Conservation (phyloP, 345 rosid genomes). For the Citrus sp. region DNA sequence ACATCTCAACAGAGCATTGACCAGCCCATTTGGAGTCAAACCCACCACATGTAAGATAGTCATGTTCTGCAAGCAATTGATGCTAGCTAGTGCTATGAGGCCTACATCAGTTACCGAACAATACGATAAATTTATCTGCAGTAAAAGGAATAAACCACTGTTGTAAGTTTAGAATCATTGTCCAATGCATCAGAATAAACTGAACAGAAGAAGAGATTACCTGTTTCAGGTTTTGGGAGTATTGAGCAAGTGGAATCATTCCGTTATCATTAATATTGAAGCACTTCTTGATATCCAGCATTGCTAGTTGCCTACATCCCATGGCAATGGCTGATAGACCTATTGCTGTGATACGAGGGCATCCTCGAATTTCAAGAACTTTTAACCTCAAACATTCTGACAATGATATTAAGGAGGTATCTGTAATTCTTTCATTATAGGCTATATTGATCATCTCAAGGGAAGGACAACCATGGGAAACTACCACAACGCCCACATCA, state of each 20-base stretch:
- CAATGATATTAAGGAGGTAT: constrained; percentile 40
- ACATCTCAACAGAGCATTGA: constrained; percentile 53
- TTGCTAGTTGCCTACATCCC: constrained; percentile 54
- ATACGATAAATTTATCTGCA: constrained; percentile 60
- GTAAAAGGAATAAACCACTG: not conserved
- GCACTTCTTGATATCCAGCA: constrained; percentile 70
- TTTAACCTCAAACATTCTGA: constrained; percentile 50
- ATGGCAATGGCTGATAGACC: constrained; percentile 63
- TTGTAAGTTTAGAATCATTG: not conserved
- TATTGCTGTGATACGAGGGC: constrained; percentile 49
- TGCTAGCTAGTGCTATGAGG: constrained; percentile 52
- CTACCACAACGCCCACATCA: constrained; percentile 47
- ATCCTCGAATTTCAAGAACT: constrained; percentile 61
- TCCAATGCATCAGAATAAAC: not conserved
- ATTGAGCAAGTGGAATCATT: constrained; percentile 60
- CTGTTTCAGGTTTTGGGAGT: constrained; percentile 68
- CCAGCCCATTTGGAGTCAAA: constrained; percentile 52
- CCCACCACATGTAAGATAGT: constrained; percentile 61
- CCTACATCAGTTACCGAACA: constrained; percentile 65
- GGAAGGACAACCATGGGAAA: constrained; percentile 46
- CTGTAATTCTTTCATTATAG: constrained; percentile 42
- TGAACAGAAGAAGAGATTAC: constrained; percentile 10
- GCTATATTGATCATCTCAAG: constrained; percentile 55
- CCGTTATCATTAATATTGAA: constrained; percentile 49
- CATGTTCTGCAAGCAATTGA: constrained; percentile 56